These are phyloP conservation scores for Coemansia biformis DNA, from an alignment of 192 early-diverging fungal genomes.

Conservation along the genomic window DNA sequence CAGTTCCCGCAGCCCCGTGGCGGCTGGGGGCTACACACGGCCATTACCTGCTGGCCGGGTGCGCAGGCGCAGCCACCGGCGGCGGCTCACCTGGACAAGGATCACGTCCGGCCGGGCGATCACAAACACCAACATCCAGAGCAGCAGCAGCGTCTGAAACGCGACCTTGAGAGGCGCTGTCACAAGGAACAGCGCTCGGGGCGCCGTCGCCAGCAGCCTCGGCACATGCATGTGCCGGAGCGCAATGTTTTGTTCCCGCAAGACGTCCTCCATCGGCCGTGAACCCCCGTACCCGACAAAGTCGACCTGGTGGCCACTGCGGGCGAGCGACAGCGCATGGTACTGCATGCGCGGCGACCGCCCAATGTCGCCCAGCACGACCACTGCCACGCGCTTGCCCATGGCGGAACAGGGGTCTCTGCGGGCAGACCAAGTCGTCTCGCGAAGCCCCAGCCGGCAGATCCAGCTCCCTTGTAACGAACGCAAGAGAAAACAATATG, in stretches of 20 bases:
- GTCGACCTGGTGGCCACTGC: conserved; percentile 65
- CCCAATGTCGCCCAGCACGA: conserved; percentile 82
- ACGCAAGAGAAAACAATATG: too few species aligned
- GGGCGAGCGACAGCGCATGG: conserved; percentile 75
- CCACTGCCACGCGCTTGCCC: conserved; percentile 14
- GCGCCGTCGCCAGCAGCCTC: conserved; percentile 53
- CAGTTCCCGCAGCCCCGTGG: too few species aligned
- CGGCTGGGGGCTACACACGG: too few species aligned
- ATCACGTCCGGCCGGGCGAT: conserved; percentile 62
- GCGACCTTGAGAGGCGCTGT: conserved; percentile 65
- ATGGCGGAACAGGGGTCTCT: too few species aligned
- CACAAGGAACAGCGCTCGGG: conserved; percentile 58
- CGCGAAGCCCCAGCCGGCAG: too few species aligned
- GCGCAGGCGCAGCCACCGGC: too few species aligned
- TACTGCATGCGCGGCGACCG: conserved; percentile 88
- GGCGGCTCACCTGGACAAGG: conserved; percentile 75
- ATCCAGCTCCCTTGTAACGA: too few species aligned
- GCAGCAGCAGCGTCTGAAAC: conserved; percentile 55
- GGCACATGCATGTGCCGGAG: conserved; percentile 22
- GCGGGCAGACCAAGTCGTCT: too few species aligned
- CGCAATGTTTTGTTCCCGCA: conserved; percentile 11
- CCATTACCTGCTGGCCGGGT: too few species aligned
- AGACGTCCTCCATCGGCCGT: conserved; percentile 28
- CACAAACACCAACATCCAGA: conserved; percentile 56
- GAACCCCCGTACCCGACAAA: conserved; percentile 77